phyloP scores from a whole-genome alignment of 768 basidiomycete species.

The Mycena amicta region DNA sequence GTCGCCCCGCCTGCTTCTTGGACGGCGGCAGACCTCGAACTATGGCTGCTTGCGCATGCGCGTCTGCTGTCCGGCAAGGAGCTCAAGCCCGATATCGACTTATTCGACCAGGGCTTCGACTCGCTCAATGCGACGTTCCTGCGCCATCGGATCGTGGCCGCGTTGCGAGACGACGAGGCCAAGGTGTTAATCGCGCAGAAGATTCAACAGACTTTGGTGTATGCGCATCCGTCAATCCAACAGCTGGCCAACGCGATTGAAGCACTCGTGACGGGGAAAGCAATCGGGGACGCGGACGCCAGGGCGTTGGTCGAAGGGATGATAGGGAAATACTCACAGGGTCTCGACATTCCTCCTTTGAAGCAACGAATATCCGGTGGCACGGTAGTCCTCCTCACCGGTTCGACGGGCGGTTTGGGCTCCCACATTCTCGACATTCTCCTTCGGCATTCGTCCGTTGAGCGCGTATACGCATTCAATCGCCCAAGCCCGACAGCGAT shows the following conservation, averaged over 20 bases:
- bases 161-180: slow-evolving; percentile 25
- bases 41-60: slow-evolving; percentile 27
- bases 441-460: too few relatives aligned
- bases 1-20: slow-evolving; percentile 20
- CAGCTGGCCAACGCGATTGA: slow-evolving; percentile 32
- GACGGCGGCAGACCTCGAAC: too few relatives aligned
- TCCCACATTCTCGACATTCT: too few relatives aligned
- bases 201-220: slow-evolving; percentile 46
- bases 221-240: slow-evolving; percentile 41
- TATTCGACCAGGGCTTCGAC: slow-evolving; percentile 40
- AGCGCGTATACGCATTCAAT: slow-evolving; percentile 40
- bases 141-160: too few relatives aligned
- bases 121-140: too few relatives aligned
- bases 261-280: slow-evolving; percentile 8
- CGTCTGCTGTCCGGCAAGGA: slow-evolving; percentile 14
- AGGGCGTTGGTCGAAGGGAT: slow-evolving; percentile 33
- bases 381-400: slow-evolving; percentile 39
- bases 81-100: slow-evolving; percentile 20
- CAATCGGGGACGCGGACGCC: background rate
- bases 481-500: slow-evolving; percentile 25
- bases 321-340: slow-evolving; percentile 37
- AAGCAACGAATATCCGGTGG: background rate
- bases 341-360: slow-evolving; percentile 13
- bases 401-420: slow-evolving; percentile 42
- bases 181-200: slow-evolving; percentile 21